Evolutionary conservation across 192 early-diverging fungal species (phyloP).

Genomic region (Coemansia sp.): DNA sequence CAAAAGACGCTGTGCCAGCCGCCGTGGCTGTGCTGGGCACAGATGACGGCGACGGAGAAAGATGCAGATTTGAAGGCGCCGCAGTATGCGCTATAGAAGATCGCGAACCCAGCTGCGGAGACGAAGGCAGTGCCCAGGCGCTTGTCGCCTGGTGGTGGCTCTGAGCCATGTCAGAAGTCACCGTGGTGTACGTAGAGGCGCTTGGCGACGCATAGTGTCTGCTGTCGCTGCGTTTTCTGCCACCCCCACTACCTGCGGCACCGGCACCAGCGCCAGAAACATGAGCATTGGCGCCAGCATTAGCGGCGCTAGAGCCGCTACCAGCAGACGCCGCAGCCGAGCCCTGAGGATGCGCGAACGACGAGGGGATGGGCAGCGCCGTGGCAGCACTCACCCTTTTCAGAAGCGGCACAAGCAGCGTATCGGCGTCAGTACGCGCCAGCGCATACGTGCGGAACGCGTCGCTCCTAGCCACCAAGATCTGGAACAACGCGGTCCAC

Average conservation of each 20-base stretch:
- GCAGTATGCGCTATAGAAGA: not conserved
- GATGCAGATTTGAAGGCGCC: not conserved
- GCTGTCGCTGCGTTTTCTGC: slow-evolving; percentile 9
- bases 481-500: slow-evolving; percentile 37
- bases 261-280: not conserved
- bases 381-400: slow-evolving; percentile 30
- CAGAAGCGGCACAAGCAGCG: slow-evolving; percentile 41
- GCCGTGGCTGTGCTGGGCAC: not conserved
- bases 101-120: not conserved
- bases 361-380: slow-evolving; percentile 29
- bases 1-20: not conserved
- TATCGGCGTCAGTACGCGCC: slow-evolving; percentile 47
- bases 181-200: not conserved
- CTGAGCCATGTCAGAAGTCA: not conserved
- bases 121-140: not conserved
- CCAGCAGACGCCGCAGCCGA: not conserved
- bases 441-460: slow-evolving; percentile 43
- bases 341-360: slow-evolving; percentile 10
- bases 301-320: no score
- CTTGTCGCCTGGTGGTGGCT: not conserved
- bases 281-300: no score
- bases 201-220: not conserved
- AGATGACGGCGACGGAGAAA: not conserved
- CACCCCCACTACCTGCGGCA: not conserved
- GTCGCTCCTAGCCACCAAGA: slow-evolving; percentile 32